Base-by-base conservation (phyloP, 192 early-diverging fungal species). In the Podila epicladia region DNA sequence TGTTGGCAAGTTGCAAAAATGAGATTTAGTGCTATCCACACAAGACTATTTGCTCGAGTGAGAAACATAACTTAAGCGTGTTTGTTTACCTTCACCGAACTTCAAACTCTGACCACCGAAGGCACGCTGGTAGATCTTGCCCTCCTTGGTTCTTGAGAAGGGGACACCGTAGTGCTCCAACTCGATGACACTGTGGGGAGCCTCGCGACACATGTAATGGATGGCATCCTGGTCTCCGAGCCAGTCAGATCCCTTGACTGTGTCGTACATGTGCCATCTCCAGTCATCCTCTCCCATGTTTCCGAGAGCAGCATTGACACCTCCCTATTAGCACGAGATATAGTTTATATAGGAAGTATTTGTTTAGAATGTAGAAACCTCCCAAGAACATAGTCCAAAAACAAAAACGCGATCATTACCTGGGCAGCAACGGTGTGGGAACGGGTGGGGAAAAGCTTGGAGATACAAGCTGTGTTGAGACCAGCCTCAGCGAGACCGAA, bases 241-340 rank as follows among this genome's bases (percentile, higher is more conserved):
- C 98, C 98, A 99, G 83, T 99, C 98, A 70, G 93, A 95, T 62
- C 97, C 97, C 90, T 99, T 99, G 83, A 98, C 97, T 28, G 97
- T 98, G 71, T 99, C 97, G 82, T 98, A 99, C 98, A 99, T 99
- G 85, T 99, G 98, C 98, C 98, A 99, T 86, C 97, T 92, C 98
- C 98, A 99, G 89, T 99, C 98, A 85, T 99, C 98, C 87, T 99
- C 95, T 70, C 92, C 91, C 97, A 99, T 98, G 87, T 99, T 99
- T 62, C 98, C 98, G 53, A 99, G 92, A 58, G 98, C 98, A 72
- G 98, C 98, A 86, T 99, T 99, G 84, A 99, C 95, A 80, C 98
- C 98, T 73, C 97, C 97, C 90, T 90, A 75, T 65, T 33, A 69
- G 38, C 33, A 55, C 32, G 50, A 62, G 33, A 63, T n/a, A 50